Evolutionary conservation across 768 basidiomycete species (phyloP).

Genomic region (Macrolepiota albuminosa): DNA sequence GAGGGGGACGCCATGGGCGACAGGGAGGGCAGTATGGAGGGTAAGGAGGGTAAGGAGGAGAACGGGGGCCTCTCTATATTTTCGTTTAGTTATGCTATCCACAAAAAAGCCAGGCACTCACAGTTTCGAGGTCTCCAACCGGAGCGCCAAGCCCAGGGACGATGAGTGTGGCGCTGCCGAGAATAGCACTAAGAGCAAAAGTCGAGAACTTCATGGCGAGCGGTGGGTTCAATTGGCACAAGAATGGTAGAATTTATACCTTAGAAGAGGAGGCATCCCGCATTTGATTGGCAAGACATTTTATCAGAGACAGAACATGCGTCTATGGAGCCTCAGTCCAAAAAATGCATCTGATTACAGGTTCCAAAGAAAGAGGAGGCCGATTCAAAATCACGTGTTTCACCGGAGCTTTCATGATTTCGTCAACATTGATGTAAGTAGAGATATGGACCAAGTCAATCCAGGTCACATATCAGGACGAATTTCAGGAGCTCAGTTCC

Average conservation of each 20-base stretch:
- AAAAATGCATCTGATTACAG: background rate
- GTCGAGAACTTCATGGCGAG: constrained; percentile 2
- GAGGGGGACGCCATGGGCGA: background rate
- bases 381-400: background rate
- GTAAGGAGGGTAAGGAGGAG: background rate
- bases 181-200: constrained; percentile 1
- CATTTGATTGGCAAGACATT: constrained; percentile 1
- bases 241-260: background rate
- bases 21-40: background rate
- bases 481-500: too few species aligned
- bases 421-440: too few species aligned
- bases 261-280: constrained; percentile 2
- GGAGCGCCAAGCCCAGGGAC: constrained; percentile 1
- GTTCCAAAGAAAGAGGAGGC: background rate
- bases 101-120: background rate
- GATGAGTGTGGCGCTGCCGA: constrained; percentile 5
- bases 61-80: background rate
- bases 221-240: too few species aligned
- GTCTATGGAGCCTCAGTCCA: background rate
- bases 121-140: constrained; percentile 1
- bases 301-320: background rate
- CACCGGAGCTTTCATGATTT: too few species aligned
- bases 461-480: too few species aligned
- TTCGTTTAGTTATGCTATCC: background rate
- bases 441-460: too few species aligned